These are phyloP conservation scores for Syncephalis fuscata DNA, from an alignment of 371 early-diverging fungal species.

Conservation along the genomic window DNA sequence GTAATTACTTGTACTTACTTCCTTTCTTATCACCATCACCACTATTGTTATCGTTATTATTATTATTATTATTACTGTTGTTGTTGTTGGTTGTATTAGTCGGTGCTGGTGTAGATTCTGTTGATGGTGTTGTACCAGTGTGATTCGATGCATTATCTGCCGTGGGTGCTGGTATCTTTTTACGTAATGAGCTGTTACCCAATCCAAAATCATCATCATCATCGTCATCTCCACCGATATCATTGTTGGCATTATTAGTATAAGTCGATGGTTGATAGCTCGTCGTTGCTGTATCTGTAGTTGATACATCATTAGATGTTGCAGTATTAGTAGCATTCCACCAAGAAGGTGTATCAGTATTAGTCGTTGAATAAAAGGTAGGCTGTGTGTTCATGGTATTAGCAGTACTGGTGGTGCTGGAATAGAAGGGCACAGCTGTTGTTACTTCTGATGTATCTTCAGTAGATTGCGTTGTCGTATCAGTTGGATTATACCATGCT, in stretches of 20 bases:
- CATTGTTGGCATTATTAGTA: constrained; percentile 4
- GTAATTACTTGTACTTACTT: no score
- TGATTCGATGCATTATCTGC: background rate
- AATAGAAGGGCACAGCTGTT: no score
- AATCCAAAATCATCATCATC: constrained; percentile 35
- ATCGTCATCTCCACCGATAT: constrained; percentile 24
- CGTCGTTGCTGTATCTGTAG: background rate
- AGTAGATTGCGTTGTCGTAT: no score
- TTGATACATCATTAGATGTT: background rate
- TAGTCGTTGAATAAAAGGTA: no score
- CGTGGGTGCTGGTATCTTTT: constrained; percentile 9
- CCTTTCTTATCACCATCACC: no score
- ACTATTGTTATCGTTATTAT: no score
- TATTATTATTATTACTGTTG: no score
- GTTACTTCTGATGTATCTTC: no score
- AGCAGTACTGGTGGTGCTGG: no score
- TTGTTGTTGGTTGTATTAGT: constrained; percentile 3
- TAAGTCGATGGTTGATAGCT: background rate
- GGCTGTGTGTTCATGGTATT: no score
- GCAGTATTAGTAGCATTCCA: background rate
- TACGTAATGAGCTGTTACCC: constrained; percentile 18
- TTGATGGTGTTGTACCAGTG: constrained; percentile 20
- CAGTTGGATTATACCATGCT: constrained; percentile 1
- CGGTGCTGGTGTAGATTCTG: constrained; percentile 14
- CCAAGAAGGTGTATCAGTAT: no score